Conservation (phyloP, 148 eudicot species). For the Mesembryanthemum crystallinum region DNA sequence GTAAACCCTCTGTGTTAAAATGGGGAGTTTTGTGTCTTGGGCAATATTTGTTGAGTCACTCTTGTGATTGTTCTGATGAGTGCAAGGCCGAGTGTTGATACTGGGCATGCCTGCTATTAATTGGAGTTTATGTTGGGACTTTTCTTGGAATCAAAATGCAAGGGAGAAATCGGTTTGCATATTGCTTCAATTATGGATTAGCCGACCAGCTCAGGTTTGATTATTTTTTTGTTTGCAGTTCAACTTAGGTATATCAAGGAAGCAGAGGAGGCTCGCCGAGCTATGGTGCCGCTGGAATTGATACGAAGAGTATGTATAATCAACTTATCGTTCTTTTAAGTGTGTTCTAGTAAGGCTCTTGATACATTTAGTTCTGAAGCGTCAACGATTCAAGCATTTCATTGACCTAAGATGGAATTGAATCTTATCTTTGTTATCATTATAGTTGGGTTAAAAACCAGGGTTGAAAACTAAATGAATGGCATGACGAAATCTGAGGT, state of each 20-base stretch:
- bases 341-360: background rate
- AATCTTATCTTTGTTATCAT: background rate
- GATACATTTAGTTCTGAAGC: background rate
- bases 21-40: too few species aligned
- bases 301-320: constrained; percentile 60
- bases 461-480: background rate
- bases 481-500: background rate
- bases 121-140: background rate
- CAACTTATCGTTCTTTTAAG: background rate
- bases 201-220: background rate
- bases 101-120: background rate
- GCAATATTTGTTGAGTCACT: background rate
- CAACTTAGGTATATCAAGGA: constrained; percentile 48
- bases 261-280: constrained; percentile 66
- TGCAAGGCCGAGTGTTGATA: background rate
- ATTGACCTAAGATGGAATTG: background rate
- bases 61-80: background rate
- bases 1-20: background rate
- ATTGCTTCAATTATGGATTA: background rate
- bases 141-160: background rate
- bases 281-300: constrained; percentile 68
- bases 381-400: background rate
- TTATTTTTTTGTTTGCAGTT: constrained; percentile 35
- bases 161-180: background rate
- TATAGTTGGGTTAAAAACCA: background rate